A percentile compares a stretch with the other conserved stretches of the same genome.
Conservation (phyloP, 2,329 filamentous ascomycete species). For the Teratosphaeria pseudoeucalypti region DNA sequence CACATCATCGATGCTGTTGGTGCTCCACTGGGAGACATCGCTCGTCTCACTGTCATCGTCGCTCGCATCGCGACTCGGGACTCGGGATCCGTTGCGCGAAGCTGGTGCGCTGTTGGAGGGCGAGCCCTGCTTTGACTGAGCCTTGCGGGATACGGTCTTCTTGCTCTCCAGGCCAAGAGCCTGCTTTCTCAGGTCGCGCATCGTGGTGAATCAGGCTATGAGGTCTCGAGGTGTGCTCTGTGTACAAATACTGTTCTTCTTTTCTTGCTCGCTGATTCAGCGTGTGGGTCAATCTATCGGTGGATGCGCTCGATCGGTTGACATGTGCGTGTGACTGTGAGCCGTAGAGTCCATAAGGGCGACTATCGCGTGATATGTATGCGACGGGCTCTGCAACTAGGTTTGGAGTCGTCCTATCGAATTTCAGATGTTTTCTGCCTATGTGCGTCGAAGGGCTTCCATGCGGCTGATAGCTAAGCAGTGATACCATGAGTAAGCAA, state of each 20-base stretch:
- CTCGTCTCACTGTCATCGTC: conserved; percentile 51
- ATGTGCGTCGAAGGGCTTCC: not conserved
- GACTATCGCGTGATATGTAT: not conserved
- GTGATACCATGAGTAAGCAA: not conserved
- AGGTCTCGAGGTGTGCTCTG: not conserved
- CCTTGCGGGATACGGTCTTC: conserved; percentile 63
- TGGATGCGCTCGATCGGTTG: conserved; percentile 7
- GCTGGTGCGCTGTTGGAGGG: conserved; percentile 47
- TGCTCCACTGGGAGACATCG: conserved; percentile 50
- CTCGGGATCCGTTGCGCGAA: conserved; percentile 50
- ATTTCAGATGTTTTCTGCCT: not conserved
- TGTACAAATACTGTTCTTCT: not conserved
- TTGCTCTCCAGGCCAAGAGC: conserved; percentile 56
- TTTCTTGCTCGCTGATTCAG: not conserved
- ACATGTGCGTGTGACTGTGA: not conserved
- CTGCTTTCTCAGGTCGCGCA: conserved; percentile 47
- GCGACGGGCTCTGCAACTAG: not conserved
- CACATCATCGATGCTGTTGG: conserved; percentile 58
- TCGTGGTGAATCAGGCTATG: conserved; percentile 3
- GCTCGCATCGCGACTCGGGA: conserved; percentile 52
- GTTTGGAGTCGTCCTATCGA: not conserved
- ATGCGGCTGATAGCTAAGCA: not conserved
- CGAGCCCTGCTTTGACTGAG: conserved; percentile 45
- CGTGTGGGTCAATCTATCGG: conserved; percentile 9
- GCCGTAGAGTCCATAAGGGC: conserved; percentile 2